Percentiles rank a stretch among this genome's conserved stretches.
These are phyloP conservation scores for Rugonectria rugulosa DNA, from an alignment of 2,329 filamentous ascomycete species.

Conservation along the genomic window DNA sequence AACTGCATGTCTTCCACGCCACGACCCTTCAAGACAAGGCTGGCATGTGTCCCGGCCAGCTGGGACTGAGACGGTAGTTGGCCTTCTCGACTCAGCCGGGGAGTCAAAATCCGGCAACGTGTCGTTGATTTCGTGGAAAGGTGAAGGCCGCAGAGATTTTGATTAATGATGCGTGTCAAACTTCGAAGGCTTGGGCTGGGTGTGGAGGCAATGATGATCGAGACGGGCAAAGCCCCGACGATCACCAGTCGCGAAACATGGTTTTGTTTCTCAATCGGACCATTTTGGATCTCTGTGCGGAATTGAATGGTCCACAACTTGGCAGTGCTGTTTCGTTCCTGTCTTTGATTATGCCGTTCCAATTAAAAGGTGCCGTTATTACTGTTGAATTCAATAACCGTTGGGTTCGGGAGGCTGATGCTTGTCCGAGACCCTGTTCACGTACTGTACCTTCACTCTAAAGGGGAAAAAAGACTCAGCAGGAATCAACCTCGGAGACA, in stretches of 20 bases:
- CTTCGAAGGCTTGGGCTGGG: constrained; percentile 1
- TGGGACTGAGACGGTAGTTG: not conserved
- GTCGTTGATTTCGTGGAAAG: not conserved
- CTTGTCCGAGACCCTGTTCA: constrained; percentile 2
- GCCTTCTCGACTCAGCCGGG: not conserved
- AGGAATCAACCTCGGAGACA: constrained; percentile 4
- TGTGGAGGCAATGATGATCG: constrained; percentile 11
- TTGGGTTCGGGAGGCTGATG: constrained; percentile 18
- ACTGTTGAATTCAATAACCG: not conserved
- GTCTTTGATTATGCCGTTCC: not conserved
- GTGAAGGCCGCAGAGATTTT: not conserved
- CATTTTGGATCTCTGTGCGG: constrained; percentile 3
- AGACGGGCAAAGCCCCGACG: constrained; percentile 3
- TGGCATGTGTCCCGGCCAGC: not conserved
- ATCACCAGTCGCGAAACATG: constrained; percentile 15
- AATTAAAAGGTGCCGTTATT: not conserved
- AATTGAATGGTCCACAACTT: not conserved
- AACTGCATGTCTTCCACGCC: not conserved
- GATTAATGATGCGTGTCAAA: not conserved
- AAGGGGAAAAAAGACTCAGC: constrained; percentile 2
- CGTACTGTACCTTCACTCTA: no score
- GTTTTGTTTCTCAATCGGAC: constrained; percentile 10
- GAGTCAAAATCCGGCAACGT: not conserved
- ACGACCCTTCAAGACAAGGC: not conserved
- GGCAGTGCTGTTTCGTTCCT: not conserved